phyloP scores from a whole-genome alignment of 164 flowering plant genomes.

The Kingdonia uniflora region DNA sequence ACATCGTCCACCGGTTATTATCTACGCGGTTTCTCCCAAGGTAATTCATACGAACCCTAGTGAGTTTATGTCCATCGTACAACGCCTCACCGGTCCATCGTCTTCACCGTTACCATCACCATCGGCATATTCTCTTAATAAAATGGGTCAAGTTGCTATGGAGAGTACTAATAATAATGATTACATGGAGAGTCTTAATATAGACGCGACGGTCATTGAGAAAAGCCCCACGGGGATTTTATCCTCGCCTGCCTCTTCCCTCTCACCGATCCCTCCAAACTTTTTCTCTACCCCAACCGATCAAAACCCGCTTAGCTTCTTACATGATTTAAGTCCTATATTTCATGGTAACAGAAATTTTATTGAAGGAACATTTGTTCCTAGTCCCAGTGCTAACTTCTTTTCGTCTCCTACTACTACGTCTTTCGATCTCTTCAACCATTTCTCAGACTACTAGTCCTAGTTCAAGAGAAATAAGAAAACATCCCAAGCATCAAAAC shows the following conservation, averaged over 20 bases:
- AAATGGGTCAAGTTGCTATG: too few relatives aligned
- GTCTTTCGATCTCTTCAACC: constrained; percentile 36
- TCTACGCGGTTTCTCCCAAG: constrained; percentile 62
- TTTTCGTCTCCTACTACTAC: constrained; percentile 31
- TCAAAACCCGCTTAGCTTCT: constrained; percentile 15
- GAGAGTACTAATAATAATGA: too few relatives aligned
- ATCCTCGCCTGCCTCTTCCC: constrained; percentile 63
- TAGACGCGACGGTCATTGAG: too few relatives aligned
- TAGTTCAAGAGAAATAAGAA: not conserved
- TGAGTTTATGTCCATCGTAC: constrained; percentile 33
- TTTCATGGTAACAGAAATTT: constrained; percentile 20
- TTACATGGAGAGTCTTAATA: too few relatives aligned
- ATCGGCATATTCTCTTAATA: too few relatives aligned
- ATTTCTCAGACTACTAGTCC: constrained; percentile 28
- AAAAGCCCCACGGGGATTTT: constrained; percentile 39
- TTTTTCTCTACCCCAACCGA: constrained; percentile 51
- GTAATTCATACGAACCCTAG: constrained; percentile 28
- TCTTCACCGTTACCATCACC: constrained; percentile 19
- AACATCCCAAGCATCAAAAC: too few relatives aligned
- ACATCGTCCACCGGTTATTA: constrained; percentile 39
- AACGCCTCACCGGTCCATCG: constrained; percentile 34
- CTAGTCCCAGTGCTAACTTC: constrained; percentile 34
- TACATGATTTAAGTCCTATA: constrained; percentile 38
- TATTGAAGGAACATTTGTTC: constrained; percentile 20
- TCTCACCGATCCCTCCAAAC: constrained; percentile 44